A percentile compares a stretch with the other conserved stretches of the same genome.
Evolutionary conservation across 768 basidiomycete species (phyloP).

Genomic region (Galerina marginata): DNA sequence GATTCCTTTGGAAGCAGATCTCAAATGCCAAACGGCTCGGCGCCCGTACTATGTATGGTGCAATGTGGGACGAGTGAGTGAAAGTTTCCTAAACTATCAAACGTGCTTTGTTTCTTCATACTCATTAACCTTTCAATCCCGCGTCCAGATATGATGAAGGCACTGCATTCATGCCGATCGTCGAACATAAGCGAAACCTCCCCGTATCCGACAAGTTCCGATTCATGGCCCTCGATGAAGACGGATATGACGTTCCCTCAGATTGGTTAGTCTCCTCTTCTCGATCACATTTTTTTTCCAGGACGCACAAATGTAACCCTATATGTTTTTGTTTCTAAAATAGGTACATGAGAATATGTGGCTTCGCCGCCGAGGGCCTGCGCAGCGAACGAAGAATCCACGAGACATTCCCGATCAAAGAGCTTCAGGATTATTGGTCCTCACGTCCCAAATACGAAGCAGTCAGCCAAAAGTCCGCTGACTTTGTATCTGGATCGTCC

Average conservation of each 20-base stretch:
- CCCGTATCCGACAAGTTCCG: conserved; percentile 63
- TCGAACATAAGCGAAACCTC: conserved; percentile 59
- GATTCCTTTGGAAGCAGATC: conserved; percentile 81
- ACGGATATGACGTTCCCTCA: conserved; percentile 75
- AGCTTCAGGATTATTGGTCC: conserved; percentile 78
- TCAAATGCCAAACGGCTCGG: conserved; percentile 68
- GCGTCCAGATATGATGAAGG: conserved; percentile 80
- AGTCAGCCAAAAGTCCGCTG: conserved; percentile 33
- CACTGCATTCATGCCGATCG: conserved; percentile 79
- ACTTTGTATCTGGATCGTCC: conserved; percentile 35
- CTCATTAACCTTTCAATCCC: conserved; percentile 3
- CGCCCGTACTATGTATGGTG: conserved; percentile 73
- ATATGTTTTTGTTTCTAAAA: background rate
- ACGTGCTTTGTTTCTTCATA: conserved; percentile 4
- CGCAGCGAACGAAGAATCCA: conserved; percentile 66
- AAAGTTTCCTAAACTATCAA: background rate
- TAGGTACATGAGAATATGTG: conserved; percentile 82
- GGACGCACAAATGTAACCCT: background rate
- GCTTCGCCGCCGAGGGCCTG: conserved; percentile 71
- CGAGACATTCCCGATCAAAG: conserved; percentile 71
- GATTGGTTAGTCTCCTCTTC: conserved; percentile 65
- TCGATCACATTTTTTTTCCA: conserved; percentile 1
- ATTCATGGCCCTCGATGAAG: conserved; percentile 78
- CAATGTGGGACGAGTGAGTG: conserved; percentile 87
- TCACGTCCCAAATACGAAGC: conserved; percentile 63